Base-by-base conservation (phyloP, 1,284 basidiomycete species). In the Ceratobasidium sp. region DNA sequence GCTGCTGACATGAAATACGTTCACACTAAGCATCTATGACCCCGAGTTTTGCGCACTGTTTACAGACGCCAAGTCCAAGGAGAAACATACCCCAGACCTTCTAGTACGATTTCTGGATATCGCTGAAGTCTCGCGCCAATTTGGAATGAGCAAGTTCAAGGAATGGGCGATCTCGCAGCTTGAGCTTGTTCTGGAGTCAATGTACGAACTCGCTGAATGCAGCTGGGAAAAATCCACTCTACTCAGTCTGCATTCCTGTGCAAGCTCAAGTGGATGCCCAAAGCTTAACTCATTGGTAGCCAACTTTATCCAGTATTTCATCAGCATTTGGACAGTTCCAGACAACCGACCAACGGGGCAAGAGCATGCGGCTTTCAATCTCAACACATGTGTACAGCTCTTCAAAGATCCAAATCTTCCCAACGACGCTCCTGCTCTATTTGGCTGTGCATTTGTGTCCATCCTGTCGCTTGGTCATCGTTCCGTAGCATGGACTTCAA, bases 91-190 rank as follows among this genome's bases (percentile, higher is more conserved):
- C 17, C 38, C 7, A 17, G 17, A 40, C 7, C 38, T 40, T 17
- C 38, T 60, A 6, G 12, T 60, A 15, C 42, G 57, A 4, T 60
- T 47, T 31, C n/a, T 60, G 15, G 57, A 47, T 27, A 49, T 47
- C 20, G 10, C 42, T 4, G 12, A 22, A 2, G 8, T 49, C n/a
- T 12, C 57, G 8, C 10, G 20, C 20, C 31, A 34, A 20, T 49
- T 60, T 31, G 43, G 27, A 8, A 47, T 60, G 25, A 31, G 7
- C 3, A 43, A 27, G 17, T 17, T 60, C 15, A 15, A 17, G 10
- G 5, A 15, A 8, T 60, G 57, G 57, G 40, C 57, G 13, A 12
- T 22, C 8, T n/a, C 27, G 2, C 42, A 60, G 29, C 29, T 60
- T 31, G 43, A 47, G 12, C 40, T 47, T 22, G 29, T 60, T 34